phyloP scores from a whole-genome alignment of 768 basidiomycete species.

The Phlebiopsis gigantea region DNA sequence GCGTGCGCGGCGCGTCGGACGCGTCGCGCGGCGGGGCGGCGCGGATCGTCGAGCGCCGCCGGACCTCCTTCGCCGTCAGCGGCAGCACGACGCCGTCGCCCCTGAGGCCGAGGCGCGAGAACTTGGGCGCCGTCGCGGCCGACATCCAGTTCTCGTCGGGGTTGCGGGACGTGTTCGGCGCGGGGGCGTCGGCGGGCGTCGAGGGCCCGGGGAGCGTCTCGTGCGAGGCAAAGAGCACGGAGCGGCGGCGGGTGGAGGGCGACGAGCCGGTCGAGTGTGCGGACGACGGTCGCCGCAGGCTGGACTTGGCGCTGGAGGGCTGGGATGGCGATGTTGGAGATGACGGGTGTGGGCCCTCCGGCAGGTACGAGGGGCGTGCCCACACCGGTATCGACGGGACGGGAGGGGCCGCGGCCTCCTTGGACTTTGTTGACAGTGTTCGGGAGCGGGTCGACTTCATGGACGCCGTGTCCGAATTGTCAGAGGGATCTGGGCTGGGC shows the following conservation, averaged over 20 bases:
- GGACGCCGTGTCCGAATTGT: not conserved
- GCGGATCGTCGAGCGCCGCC: constrained; percentile 14
- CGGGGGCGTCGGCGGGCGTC: not conserved
- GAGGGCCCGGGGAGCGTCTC: not conserved
- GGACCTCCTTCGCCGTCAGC: constrained; percentile 17
- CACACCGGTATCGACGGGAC: constrained; percentile 11
- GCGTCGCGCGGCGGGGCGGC: not conserved
- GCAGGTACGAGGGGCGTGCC: constrained; percentile 3
- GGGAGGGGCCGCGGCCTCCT: not conserved
- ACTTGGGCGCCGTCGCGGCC: constrained; percentile 19
- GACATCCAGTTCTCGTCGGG: constrained; percentile 24
- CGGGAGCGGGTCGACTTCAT: not conserved
- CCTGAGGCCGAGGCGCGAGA: constrained; percentile 23
- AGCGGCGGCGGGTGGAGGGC: not conserved
- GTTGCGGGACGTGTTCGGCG: constrained; percentile 14
- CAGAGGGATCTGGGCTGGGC: not conserved
- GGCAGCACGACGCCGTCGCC: constrained; percentile 24
- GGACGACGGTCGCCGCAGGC: not conserved
- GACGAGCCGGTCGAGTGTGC: constrained; percentile 3
- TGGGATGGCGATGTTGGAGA: not conserved
- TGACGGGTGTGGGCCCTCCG: not conserved
- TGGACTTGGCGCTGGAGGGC: not conserved
- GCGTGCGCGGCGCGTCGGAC: not conserved
- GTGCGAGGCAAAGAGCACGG: not conserved
- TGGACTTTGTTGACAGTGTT: not conserved